Evolutionary conservation across 1,139 yeast species (phyloP), one percentile per base, ranked within the genome.

Genomic region (Magnusiomyces tetraspermus): DNA sequence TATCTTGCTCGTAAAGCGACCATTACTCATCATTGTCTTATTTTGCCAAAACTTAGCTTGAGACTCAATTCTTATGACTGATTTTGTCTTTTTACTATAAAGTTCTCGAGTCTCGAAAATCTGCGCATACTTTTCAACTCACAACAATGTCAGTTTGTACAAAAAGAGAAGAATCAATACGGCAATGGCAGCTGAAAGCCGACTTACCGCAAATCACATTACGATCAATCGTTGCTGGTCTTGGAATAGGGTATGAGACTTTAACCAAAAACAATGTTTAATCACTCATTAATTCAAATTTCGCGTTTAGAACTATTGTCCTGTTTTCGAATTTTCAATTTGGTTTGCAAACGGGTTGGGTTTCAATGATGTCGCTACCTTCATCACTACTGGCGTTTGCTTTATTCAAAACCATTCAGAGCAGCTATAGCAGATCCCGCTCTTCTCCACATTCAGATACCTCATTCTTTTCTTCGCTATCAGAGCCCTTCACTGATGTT

Each of bases 291-390:
- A n/a, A n/a, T n/a, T 37, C 21, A n/a, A 6, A 6, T 10, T 21
- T 22, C 13, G 15, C 22, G 23, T 28, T 3, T 15, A 50, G 97
- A 0, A 78, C 96, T 0, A 69, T 90, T 31, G 90, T 90, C 30
- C 73, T 90, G 40, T 72, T 89, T 23, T 87, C 96, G 2, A 92
- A 92, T 67, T 92, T 92, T 71, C 97, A 90, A 65, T 92, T 92
- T 67, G 98, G 98, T 1, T 73, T 92, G 30, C 98, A 92, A 64
- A 90, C 97, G 0, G 98, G 98, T 1, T 92, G 98, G 98, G 97
- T 92, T 1, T 88, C 96, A 8, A 92, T 92, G 98, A 92, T 92
- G 98, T 85, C 96, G n/a, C 72, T 92, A 53, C 97, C 98, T 0
- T 85, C 96, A 5, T 96, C 97, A 5, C 69, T 92, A 51, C 69